Conservation (phyloP, 2,329 filamentous ascomycete species). For the Stemphylium vesicarium region DNA sequence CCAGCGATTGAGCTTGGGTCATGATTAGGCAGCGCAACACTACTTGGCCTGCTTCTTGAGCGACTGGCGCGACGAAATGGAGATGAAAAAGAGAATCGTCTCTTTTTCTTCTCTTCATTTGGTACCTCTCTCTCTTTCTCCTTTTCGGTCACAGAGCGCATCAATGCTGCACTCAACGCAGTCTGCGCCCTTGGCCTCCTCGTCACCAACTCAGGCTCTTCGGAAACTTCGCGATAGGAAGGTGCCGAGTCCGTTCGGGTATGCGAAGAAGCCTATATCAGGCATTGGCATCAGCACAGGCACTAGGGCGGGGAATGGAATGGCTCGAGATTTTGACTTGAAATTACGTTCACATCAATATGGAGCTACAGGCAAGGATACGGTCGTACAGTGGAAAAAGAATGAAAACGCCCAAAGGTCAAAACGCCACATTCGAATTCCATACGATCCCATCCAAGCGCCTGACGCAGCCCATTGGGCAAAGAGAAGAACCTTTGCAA, state of each 20-base stretch:
- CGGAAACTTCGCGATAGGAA: constrained; percentile 40
- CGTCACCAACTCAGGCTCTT: constrained; percentile 37
- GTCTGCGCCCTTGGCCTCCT: constrained; percentile 23
- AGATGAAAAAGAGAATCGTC: constrained; percentile 42
- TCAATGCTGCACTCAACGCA: constrained; percentile 14
- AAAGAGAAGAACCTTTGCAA: constrained; percentile 13
- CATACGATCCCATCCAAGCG: constrained; percentile 18
- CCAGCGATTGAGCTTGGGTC: constrained; percentile 13
- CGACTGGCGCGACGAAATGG: constrained; percentile 44
- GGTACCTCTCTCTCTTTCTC: constrained; percentile 17
- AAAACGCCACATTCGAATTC: constrained; percentile 22
- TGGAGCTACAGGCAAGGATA: constrained; percentile 32
- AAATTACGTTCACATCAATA: constrained; percentile 40
- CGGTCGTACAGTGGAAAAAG: constrained; percentile 25
- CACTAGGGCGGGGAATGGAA: constrained; percentile 16
- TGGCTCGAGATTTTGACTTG: constrained; percentile 13
- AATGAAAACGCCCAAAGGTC: constrained; percentile 30
- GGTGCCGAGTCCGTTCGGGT: constrained; percentile 32
- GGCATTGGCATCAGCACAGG: constrained; percentile 47
- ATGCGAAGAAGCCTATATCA: constrained; percentile 37
- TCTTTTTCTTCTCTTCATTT: constrained; percentile 35
- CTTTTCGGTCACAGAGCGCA: constrained; percentile 14
- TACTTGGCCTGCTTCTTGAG: constrained; percentile 39
- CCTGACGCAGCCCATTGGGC: constrained; percentile 20
- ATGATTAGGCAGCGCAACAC: constrained; percentile 36